Evolutionary conservation across 345 rosid genomes (phyloP).

Genomic region (Cardamine resedifolia): DNA sequence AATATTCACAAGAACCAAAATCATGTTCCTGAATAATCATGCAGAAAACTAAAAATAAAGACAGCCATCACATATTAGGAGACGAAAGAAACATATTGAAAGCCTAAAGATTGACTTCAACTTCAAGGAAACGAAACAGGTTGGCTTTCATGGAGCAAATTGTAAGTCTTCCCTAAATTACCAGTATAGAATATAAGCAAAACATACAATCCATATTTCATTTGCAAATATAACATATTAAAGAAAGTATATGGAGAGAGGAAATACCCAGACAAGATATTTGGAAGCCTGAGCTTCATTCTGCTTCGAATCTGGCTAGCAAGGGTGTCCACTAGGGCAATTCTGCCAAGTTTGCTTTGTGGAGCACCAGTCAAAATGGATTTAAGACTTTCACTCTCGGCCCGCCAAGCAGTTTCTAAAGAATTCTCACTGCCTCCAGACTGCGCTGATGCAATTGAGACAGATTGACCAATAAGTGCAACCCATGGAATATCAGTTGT

Average conservation of each 20-base stretch:
- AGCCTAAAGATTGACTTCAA: conserved; percentile 21
- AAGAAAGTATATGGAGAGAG: conserved; percentile 32
- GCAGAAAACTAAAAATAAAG: conserved; percentile 11
- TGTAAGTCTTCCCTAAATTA: conserved; percentile 5
- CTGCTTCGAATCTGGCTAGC: conserved; percentile 91
- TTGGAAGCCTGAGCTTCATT: conserved; percentile 93
- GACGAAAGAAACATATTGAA: conserved; percentile 22
- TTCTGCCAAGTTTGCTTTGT: conserved; percentile 87
- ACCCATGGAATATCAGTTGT: conserved; percentile 96
- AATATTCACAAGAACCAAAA: conserved; percentile 11
- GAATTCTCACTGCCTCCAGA: conserved; percentile 80
- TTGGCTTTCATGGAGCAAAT: conserved; percentile 14
- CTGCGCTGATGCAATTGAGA: conserved; percentile 82
- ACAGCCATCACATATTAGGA: conserved; percentile 14
- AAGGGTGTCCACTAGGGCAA: conserved; percentile 85
- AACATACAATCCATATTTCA: conserved; percentile 17
- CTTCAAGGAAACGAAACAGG: conserved; percentile 9
- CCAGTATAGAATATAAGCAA: background rate
- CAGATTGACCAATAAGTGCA: conserved; percentile 97
- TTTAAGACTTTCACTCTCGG: conserved; percentile 90
- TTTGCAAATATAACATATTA: conserved; percentile 8
- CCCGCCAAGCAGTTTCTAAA: conserved; percentile 97
- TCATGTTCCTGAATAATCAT: conserved; percentile 14
- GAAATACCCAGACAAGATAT: conserved; percentile 91
- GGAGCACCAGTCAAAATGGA: conserved; percentile 85